A percentile compares a stretch with the other conserved stretches of the same genome.
Evolutionary conservation across 371 early-diverging fungal species (phyloP).

Genomic region (Mortierella sp.): DNA sequence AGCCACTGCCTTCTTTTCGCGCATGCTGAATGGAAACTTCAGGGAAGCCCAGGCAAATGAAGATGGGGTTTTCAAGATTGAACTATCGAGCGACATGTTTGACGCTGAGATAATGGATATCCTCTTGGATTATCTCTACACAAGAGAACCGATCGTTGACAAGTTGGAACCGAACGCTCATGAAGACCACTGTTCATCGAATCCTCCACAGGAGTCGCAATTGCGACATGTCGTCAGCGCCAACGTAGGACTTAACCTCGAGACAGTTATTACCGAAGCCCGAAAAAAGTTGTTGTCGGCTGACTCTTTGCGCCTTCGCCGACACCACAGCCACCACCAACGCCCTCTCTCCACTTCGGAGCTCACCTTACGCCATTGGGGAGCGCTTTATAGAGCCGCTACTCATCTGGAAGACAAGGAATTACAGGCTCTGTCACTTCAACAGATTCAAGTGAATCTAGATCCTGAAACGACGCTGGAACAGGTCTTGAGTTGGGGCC

Average conservation of each 20-base stretch:
- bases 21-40: slow-evolving; percentile 41
- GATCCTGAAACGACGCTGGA: slow-evolving; percentile 40
- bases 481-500: slow-evolving; percentile 36
- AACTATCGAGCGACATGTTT: slow-evolving; percentile 37
- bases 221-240: slow-evolving; percentile 21
- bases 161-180: not conserved
- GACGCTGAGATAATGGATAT: slow-evolving; percentile 32
- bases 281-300: not conserved
- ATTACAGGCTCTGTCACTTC: slow-evolving; percentile 19
- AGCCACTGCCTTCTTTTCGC: slow-evolving; percentile 26
- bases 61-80: slow-evolving; percentile 18
- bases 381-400: slow-evolving; percentile 33
- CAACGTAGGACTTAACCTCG: slow-evolving; percentile 42
- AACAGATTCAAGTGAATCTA: slow-evolving; percentile 22
- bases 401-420: slow-evolving; percentile 27
- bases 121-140: slow-evolving; percentile 45
- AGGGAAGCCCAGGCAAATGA: slow-evolving; percentile 22
- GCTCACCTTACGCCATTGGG: slow-evolving; percentile 28
- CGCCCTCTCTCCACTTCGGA: not conserved
- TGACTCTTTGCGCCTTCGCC: not conserved
- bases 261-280: slow-evolving; percentile 11
- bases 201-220: not conserved
- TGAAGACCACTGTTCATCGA: not conserved
- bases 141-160: slow-evolving; percentile 21
- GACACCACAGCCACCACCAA: slow-evolving; percentile 11